Conservation (phyloP, 2,329 filamentous ascomycete species). For the Furcasterigmium furcatum region DNA sequence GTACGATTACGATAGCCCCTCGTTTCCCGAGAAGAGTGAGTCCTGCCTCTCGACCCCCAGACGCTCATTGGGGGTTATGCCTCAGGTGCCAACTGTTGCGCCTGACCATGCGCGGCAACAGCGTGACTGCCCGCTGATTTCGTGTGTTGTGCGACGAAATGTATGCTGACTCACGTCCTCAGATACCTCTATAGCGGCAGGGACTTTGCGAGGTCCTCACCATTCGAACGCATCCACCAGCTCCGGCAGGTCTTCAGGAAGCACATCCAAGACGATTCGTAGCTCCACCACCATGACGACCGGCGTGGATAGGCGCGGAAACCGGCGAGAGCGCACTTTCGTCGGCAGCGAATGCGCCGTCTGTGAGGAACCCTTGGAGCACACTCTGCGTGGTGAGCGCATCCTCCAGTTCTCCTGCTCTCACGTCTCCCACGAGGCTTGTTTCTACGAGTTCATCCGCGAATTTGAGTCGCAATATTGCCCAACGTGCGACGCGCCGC, state of each 20-base stretch:
- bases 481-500: conserved; percentile 86
- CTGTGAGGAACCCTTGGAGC: conserved; percentile 94
- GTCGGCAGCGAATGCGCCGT: conserved; percentile 93
- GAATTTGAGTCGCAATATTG: conserved; percentile 94
- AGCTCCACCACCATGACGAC: conserved; percentile 33
- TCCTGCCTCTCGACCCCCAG: conserved; percentile 5
- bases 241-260: conserved; percentile 27
- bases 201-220: conserved; percentile 20
- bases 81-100: background rate
- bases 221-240: conserved; percentile 26
- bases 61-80: background rate
- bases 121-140: background rate
- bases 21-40: conserved; percentile 39
- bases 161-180: background rate
- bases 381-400: conserved; percentile 89
- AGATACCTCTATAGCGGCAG: conserved; percentile 22
- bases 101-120: background rate
- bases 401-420: conserved; percentile 94
- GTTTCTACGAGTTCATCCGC: conserved; percentile 97
- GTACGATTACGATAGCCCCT: conserved; percentile 21
- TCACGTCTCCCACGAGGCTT: conserved; percentile 97
- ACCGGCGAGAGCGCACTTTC: conserved; percentile 87
- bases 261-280: conserved; percentile 31
- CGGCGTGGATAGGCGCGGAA: conserved; percentile 57
- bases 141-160: no score